Evolutionary conservation across 495 filamentous ascomycete genomes (phyloP), one percentile per base, ranked within the genome.

Genomic region (Cladorrhinum samala): DNA sequence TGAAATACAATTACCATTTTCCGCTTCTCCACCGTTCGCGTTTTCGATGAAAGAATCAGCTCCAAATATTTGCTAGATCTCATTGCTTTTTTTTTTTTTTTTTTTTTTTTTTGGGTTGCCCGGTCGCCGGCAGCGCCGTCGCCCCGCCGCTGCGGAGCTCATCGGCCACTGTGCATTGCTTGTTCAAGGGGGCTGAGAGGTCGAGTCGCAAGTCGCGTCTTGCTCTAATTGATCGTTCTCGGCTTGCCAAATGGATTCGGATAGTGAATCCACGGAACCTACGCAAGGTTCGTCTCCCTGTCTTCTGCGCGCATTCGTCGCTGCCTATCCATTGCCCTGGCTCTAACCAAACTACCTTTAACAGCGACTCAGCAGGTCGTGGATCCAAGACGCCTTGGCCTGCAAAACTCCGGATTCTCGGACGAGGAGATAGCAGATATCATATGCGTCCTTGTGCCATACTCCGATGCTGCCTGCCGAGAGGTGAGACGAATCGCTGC

Each of bases 401-500:
- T 83, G 55, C 83, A 86, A 60, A 84, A 82, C 56, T 92, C 90
- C 18, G 87, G 86, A 21, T 78, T 93, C 11, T 84, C 77, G 45
- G 87, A 89, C 39, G 72, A 89, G 54, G 91, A 96, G 60, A 77
- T 91, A 24, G 76, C 87, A 24, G 92, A 96, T 59, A 88, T 96
- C 54, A 80, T 96, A 46, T 94, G 89, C 69, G 85, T 96, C 43
- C 78, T 98, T 3, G 83, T 93, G 53, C 92, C 93, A 2, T 80
- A 79, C 46, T 88, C 91, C 0, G 76, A 79, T 37, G 74, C 78
- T 6, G 91, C 93, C 2, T 82, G 82, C 58, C 68, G 73, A 49
- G 85, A 88, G 44, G 83, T 95, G 13, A 67, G 72, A 38, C 59
- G 68, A 0, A 77, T 86, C 41, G 78, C 78, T 19, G 21, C 56